Evolutionary conservation across 371 early-diverging fungal species (phyloP), one percentile per base, ranked within the genome.

Genomic region (Mortierella sp.): DNA sequence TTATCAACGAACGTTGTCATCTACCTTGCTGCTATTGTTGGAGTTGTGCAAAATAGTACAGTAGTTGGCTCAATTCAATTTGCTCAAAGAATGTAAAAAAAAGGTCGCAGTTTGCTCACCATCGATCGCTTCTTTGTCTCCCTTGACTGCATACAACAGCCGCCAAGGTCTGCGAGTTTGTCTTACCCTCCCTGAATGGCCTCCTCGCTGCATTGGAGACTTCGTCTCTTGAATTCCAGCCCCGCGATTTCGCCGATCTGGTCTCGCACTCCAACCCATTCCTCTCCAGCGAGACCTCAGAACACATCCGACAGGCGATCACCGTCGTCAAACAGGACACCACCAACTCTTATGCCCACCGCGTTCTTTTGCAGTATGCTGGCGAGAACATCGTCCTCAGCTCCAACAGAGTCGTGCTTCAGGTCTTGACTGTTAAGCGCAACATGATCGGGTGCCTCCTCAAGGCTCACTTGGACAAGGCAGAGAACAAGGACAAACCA

Each of bases 171-270:
- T 90, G 93, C 48, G 89, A 91, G 46, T 93, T 94, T 81, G 91
- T 93, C 18, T 78, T 94, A 60, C 95, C 95, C 35, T 93, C 94
- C 6, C 84, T 95, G 68, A 89, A 92, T 32, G 96, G 96, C 35
- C 86, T 93, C 10, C 83, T 93, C 29, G 90, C 92, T 70, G 94
- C 95, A 5, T 79, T 95, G 32, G 94, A 94, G 80, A 73, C 82
- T 12, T 90, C 94, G 11, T 88, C 90, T 0, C 90, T 90, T 72
- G 87, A 91, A 24, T 94, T 90, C 68, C 80, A 89, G 70, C 80
- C 91, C 32, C 79, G 86, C 74, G 89, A 90, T 70, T 83, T 94
- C 76, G 73, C 92, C 51, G 84, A 85, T 27, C 55, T 92, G 4
- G 90, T 91, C 56, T 79, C 90, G 80, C 90, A 90, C 72, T 82